These are phyloP conservation scores for Garcia nutans DNA, from an alignment of 345 rosid genomes.

Conservation along the genomic window DNA sequence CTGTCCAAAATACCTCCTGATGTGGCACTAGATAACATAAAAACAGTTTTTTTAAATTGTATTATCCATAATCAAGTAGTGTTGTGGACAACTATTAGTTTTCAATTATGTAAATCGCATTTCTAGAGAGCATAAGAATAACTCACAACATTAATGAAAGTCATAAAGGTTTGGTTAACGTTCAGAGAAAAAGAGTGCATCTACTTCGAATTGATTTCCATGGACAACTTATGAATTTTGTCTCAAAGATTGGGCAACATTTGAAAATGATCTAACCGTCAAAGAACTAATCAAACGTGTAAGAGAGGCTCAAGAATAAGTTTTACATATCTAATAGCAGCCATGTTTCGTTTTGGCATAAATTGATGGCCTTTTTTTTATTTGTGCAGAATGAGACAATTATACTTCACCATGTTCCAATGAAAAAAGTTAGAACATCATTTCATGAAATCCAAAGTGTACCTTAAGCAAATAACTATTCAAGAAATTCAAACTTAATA, in stretches of 20 bases:
- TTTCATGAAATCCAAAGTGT: too few relatives aligned
- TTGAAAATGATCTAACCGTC: neutral
- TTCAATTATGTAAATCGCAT: neutral
- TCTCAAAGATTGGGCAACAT: neutral
- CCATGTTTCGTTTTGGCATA: too few relatives aligned
- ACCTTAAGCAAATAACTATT: too few relatives aligned
- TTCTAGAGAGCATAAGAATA: neutral
- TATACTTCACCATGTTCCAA: too few relatives aligned
- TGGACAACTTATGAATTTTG: neutral
- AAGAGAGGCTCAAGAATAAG: too few relatives aligned
- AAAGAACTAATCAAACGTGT: too few relatives aligned
- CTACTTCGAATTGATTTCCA: neutral
- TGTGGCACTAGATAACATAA: slow-evolving; percentile 56
- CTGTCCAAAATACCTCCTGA: slow-evolving; percentile 89
- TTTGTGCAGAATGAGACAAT: too few relatives aligned
- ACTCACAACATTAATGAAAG: neutral
- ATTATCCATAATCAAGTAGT: neutral
- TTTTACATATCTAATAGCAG: too few relatives aligned
- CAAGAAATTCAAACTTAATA: neutral
- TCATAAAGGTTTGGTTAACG: neutral
- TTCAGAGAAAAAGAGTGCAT: neutral
- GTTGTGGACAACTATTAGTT: neutral
- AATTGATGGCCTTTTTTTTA: too few relatives aligned
- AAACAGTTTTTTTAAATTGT: neutral
- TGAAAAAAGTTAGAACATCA: too few relatives aligned